Percentiles rank a stretch among this genome's conserved stretches.
These are phyloP conservation scores for Amniculicola lignicola DNA, from an alignment of 495 filamentous ascomycete genomes.

Conservation along the genomic window DNA sequence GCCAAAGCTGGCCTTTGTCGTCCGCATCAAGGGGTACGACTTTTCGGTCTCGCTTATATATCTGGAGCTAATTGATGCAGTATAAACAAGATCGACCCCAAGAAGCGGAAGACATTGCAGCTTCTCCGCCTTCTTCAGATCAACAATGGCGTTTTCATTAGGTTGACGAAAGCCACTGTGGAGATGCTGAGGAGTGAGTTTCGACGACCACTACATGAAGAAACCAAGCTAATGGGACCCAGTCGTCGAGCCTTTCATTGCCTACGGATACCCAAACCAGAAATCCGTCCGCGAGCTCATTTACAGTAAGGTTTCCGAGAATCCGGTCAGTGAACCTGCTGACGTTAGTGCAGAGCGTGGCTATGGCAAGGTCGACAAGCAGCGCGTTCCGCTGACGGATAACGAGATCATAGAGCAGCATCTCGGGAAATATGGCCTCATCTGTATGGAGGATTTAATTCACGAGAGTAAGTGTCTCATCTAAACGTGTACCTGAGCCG, in stretches of 20 bases:
- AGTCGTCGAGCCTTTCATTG: constrained; percentile 90
- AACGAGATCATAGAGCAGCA: constrained; percentile 94
- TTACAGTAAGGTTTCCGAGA: constrained; percentile 57
- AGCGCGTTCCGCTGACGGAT: constrained; percentile 93
- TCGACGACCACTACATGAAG: neutral
- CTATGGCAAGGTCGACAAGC: constrained; percentile 64
- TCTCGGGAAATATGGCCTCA: constrained; percentile 96
- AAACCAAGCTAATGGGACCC: neutral
- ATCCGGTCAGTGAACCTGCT: neutral
- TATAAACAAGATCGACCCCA: constrained; percentile 99
- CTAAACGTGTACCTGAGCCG: neutral
- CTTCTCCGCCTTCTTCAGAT: constrained; percentile 98
- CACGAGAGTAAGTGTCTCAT: constrained; percentile 66
- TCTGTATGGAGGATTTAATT: constrained; percentile 99
- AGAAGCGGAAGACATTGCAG: constrained; percentile 99
- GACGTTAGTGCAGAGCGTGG: constrained; percentile 22
- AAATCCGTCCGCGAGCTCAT: constrained; percentile 98
- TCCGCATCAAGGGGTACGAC: constrained; percentile 86
- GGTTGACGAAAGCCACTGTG: constrained; percentile 92
- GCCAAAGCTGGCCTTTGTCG: constrained; percentile 94
- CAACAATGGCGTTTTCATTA: constrained; percentile 99
- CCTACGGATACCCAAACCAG: constrained; percentile 98
- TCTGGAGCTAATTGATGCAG: constrained; percentile 35
- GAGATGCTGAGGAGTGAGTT: constrained; percentile 80
- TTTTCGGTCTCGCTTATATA: too few species aligned